Evolutionary conservation across 192 early-diverging fungal species (phyloP), one percentile per base, ranked within the genome.

Genomic region (Fimicolochytrium jonesii): DNA sequence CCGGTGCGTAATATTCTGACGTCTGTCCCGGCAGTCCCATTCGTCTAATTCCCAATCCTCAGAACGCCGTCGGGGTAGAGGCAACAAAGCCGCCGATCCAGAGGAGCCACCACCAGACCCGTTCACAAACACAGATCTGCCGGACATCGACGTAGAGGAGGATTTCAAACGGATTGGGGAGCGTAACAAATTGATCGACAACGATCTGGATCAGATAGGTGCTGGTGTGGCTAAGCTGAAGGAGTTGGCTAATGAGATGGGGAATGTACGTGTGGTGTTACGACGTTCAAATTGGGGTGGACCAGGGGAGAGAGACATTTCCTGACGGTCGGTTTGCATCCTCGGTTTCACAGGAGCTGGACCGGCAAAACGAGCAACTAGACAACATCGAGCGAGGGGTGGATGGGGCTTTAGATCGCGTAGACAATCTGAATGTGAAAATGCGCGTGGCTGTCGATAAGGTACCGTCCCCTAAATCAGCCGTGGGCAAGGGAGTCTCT

Each of bases 111-210:
- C 37, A 43, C 61, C 61, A 5, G 76, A 83, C 55, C 78, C 78
- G 10, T 83, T 75, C 47, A 64, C 59, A 17, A 37, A 74, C 9
- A 54, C 69, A 3, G 78, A 85, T 29, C 58, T 85, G 42, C 77
- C 80, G n/a, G 83, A 85, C 60, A 85, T 85, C 56, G 83, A 85
- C 45, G 80, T 80, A 3, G 80, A 79, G 52, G 83, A 85, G 46
- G 83, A 85, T 60, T 67, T 85, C 22, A 80, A 80, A 54, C 30
- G 61, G 31, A 80, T 85, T 20, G 72, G 68, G 45, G 74, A 80
- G 45, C 75, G 68, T 32, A 78, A 85, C 61, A 70, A 74, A 59
- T 53, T 67, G 39, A 85, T 85, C 63, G 76, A 85, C 64, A 36
- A 76, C 20, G 83, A 85, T 31, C 52, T 85, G 11, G 71, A 85